Conservation (phyloP, 1,284 basidiomycete species). For the Leccinum cinnamomeum region DNA sequence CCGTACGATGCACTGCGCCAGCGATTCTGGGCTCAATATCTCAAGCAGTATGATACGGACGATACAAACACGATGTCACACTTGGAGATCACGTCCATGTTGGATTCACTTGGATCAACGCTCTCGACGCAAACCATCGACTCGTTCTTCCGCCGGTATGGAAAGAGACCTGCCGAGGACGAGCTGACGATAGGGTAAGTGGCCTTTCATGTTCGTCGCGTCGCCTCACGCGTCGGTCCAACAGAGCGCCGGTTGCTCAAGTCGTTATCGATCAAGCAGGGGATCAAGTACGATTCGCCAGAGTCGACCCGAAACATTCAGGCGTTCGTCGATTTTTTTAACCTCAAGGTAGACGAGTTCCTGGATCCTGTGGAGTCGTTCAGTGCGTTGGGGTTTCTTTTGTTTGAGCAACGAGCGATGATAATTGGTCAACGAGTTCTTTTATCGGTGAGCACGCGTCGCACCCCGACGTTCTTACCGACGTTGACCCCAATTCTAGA, state of each 20-base stretch:
- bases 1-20: slow-evolving; percentile 91
- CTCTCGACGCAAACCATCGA: slow-evolving; percentile 79
- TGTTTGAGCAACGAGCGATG: not conserved
- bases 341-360: slow-evolving; percentile 84
- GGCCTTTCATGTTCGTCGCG: not conserved
- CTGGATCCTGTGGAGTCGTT: slow-evolving; percentile 82
- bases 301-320: slow-evolving; percentile 84
- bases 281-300: slow-evolving; percentile 88
- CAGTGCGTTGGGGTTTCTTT: slow-evolving; percentile 46
- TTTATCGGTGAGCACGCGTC: slow-evolving; percentile 58
- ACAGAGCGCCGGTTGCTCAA: slow-evolving; percentile 64
- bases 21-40: slow-evolving; percentile 89
- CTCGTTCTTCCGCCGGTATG: slow-evolving; percentile 74
- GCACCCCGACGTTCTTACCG: not conserved
- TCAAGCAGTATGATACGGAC: slow-evolving; percentile 90
- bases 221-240: slow-evolving; percentile 43
- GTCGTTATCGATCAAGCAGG: slow-evolving; percentile 93
- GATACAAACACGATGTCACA: slow-evolving; percentile 79
- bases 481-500: slow-evolving; percentile 50
- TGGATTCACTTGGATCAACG: slow-evolving; percentile 65
- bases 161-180: slow-evolving; percentile 67
- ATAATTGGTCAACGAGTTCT: slow-evolving; percentile 58
- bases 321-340: slow-evolving; percentile 89
- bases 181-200: slow-evolving; percentile 75
- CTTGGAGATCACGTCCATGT: slow-evolving; percentile 76